Percentiles rank a stretch among this genome's conserved stretches.
phyloP scores from a whole-genome alignment of 495 filamentous ascomycete species.

The Astrothelium subdiscretum region DNA sequence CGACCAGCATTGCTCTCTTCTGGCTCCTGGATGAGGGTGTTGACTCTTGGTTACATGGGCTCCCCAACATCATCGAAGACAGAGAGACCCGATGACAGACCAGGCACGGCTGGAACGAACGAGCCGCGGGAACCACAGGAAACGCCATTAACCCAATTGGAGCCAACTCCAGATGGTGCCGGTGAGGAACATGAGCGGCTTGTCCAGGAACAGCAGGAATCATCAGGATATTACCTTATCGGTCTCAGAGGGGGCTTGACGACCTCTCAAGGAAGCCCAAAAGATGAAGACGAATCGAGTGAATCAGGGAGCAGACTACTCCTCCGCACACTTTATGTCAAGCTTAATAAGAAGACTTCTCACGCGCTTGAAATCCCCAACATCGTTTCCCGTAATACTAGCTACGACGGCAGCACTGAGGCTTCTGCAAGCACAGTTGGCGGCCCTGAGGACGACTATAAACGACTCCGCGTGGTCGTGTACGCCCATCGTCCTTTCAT shows the following conservation, averaged over 20 bases:
- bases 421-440: background rate
- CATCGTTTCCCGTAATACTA: background rate
- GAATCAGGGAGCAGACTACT: conserved; percentile 24
- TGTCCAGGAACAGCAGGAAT: conserved; percentile 24
- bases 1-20: conserved; percentile 6
- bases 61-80: background rate
- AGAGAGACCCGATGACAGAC: background rate
- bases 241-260: conserved; percentile 52
- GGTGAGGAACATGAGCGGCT: conserved; percentile 16
- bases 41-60: conserved; percentile 42
- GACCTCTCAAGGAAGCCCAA: conserved; percentile 26
- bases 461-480: conserved; percentile 59
- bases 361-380: background rate
- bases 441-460: background rate
- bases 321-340: conserved; percentile 41
- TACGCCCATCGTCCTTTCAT: conserved; percentile 77
- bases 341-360: conserved; percentile 6
- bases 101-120: background rate
- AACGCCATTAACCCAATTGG: conserved; percentile 18
- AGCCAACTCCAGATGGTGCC: conserved; percentile 29
- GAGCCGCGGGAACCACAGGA: conserved; percentile 1
- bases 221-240: conserved; percentile 54
- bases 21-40: conserved; percentile 24
- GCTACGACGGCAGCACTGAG: background rate
- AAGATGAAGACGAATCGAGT: conserved; percentile 12